These are phyloP conservation scores for Simplicillium aogashimaense DNA, from an alignment of 2,329 filamentous ascomycete genomes.

Conservation along the genomic window DNA sequence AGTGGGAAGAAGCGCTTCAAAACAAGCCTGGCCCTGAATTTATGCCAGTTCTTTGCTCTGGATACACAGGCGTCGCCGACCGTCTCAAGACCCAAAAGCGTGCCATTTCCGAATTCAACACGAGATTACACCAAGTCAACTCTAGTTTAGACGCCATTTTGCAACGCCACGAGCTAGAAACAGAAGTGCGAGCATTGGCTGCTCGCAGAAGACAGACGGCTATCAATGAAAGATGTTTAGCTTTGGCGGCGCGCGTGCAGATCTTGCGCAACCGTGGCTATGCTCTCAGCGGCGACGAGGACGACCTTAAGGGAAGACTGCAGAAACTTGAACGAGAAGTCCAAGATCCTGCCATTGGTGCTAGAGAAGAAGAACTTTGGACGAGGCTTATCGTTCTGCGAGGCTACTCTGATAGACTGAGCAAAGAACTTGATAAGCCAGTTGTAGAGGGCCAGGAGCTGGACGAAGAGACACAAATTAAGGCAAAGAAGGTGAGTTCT, in stretches of 20 bases:
- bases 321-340: constrained; percentile 58
- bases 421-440: constrained; percentile 63
- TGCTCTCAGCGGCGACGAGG: constrained; percentile 68
- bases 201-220: constrained; percentile 63
- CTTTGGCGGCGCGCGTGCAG: constrained; percentile 70
- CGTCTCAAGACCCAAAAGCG: constrained; percentile 64
- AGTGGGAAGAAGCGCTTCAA: constrained; percentile 76
- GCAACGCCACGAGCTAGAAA: constrained; percentile 66
- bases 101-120: constrained; percentile 60
- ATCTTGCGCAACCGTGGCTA: constrained; percentile 74
- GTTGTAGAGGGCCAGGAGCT: constrained; percentile 48
- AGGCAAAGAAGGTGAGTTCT: constrained; percentile 60
- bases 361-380: constrained; percentile 78
- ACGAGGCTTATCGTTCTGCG: constrained; percentile 67
- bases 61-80: constrained; percentile 62
- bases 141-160: constrained; percentile 61
- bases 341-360: constrained; percentile 64
- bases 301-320: constrained; percentile 65
- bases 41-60: constrained; percentile 66
- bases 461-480: constrained; percentile 59
- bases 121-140: constrained; percentile 71
- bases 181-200: constrained; percentile 63
- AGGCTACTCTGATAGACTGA: constrained; percentile 62
- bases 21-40: constrained; percentile 68
- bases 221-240: constrained; percentile 62